Evolutionary conservation across 768 basidiomycete species (phyloP), one percentile per base, ranked within the genome.

Genomic region (Phlebiopsis flavidoalba): DNA sequence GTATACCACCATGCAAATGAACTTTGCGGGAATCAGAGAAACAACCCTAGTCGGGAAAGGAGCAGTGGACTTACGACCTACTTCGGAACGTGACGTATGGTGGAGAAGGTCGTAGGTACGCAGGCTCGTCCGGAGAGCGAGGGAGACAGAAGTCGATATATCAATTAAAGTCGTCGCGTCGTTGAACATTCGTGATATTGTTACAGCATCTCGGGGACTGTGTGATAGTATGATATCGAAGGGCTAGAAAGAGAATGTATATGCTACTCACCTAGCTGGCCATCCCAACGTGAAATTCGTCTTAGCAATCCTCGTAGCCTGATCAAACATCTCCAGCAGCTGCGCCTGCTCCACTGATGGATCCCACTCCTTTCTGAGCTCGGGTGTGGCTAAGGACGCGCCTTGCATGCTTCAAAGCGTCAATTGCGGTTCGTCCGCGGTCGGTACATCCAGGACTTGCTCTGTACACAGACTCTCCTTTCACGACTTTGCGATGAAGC

Each of bases 1-100:
- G 94, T n/a, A 97, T 86, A 70, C n/a, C 91, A 95, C 93, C 94
- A 97, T 26, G 93, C 91, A 65, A 93, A 89, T 53, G n/a, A n/a
- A 98, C 89, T 87, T 67, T 21, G 62, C 62, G 35, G 61, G 35
- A 52, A 48, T 62, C 66, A 49, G 43, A 40, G 40, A 6, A 12
- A 66, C 19, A 31, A 8, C 17, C 17, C 17, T 43, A 43, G 40
- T 31, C 26, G 63, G 40, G 58, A 58, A 35, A 17, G 33, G n/a
- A 36, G 17, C 3, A 74, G 12, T 43, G 40, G 12, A 43, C 85
- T 65, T 64, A 91, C 91, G 68, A 66, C 86, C 78, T 60, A 96
- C 86, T 69, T 93, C 83, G 10, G 95, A 95, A 69, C 95, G 83
- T n/a, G 47, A 98, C 94, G 69, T 88, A 94, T 17, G 95, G 95